A percentile compares a stretch with the other conserved stretches of the same genome.
phyloP scores from a whole-genome alignment of 306 rosid species.

The barrel medic (Medicago truncatula) region DNA sequence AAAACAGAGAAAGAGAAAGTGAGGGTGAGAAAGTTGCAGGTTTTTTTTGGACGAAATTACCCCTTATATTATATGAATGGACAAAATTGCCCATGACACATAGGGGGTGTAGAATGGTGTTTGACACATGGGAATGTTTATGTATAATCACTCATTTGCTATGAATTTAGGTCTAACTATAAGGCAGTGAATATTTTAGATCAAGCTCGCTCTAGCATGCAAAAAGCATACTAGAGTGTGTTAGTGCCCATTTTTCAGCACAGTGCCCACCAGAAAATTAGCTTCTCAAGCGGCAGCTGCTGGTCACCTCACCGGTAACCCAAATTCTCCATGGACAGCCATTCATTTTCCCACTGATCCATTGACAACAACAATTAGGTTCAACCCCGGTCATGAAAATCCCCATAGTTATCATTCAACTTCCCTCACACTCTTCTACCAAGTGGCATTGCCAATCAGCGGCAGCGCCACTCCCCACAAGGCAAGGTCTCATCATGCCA shows the following conservation, averaged over 20 bases:
- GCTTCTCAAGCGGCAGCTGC: background rate
- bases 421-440: background rate
- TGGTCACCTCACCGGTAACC: background rate
- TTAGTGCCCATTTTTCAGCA: background rate
- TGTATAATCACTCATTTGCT: too few relatives aligned
- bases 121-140: too few relatives aligned
- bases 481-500: too few relatives aligned
- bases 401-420: background rate
- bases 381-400: background rate
- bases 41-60: too few relatives aligned
- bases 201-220: background rate
- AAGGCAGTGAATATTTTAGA: background rate
- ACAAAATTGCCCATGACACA: too few relatives aligned
- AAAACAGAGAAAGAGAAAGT: too few relatives aligned
- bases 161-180: background rate
- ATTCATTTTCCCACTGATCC: background rate
- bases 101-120: too few relatives aligned
- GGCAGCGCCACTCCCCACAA: background rate
- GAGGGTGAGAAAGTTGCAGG: too few relatives aligned
- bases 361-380: background rate
- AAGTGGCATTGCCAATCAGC: background rate
- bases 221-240: background rate
- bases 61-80: too few relatives aligned
- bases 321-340: background rate
- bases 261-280: background rate